These are phyloP conservation scores for Moricandia moricandioides DNA, from an alignment of 345 rosid genomes.

Conservation along the genomic window DNA sequence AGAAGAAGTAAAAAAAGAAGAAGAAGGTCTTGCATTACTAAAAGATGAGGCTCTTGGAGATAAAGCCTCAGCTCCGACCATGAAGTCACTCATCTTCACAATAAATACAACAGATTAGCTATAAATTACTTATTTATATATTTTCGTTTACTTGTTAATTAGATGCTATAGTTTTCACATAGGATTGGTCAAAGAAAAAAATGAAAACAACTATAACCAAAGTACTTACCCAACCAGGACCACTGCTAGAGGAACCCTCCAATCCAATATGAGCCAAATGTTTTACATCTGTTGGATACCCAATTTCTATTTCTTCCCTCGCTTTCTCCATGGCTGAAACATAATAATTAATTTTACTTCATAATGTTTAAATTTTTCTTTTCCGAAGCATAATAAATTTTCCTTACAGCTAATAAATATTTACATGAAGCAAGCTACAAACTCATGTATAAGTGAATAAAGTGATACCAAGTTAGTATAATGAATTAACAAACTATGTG, in stretches of 20 bases:
- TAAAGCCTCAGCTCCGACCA: constrained; percentile 62
- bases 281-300: constrained; percentile 92
- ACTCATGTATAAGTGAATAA: not conserved
- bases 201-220: not conserved
- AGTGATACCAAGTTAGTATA: not conserved
- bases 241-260: constrained; percentile 70
- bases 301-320: constrained; percentile 71
- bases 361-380: not conserved
- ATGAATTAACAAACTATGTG: not conserved
- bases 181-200: not conserved
- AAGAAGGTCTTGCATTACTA: constrained; percentile 53
- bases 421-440: not conserved
- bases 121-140: not conserved
- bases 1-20: constrained; percentile 59
- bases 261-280: constrained; percentile 91
- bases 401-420: not conserved
- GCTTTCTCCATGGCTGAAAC: constrained; percentile 46
- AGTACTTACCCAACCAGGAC: constrained; percentile 83
- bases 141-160: not conserved
- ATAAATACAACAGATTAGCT: not conserved
- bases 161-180: not conserved
- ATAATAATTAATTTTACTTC: not conserved
- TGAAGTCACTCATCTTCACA: constrained; percentile 81
- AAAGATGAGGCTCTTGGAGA: constrained; percentile 49
- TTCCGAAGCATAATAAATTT: not conserved